Base-by-base conservation (phyloP, 148 eudicot genomes). In the Fagopyrum esculentum region DNA sequence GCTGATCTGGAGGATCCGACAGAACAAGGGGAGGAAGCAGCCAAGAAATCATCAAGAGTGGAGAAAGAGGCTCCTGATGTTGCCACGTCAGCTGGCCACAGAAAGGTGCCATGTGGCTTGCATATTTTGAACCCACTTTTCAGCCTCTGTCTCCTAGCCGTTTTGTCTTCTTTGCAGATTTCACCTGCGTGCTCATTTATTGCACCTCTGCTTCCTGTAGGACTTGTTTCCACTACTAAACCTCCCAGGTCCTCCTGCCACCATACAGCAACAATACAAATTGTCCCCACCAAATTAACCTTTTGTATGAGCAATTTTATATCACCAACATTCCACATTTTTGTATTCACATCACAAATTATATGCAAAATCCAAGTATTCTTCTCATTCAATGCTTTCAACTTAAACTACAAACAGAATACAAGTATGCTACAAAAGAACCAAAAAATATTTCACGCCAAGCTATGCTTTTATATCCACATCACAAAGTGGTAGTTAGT, bases 111-210 rank as follows among this genome's bases (percentile, higher is more conserved):
- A 77, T 83, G 87, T 45, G 98, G 98, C 56, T 85, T 94, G 89
- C 97, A 94, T 73, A 90, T 83, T 75, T 90, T 87, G 93, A 94
- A 94, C 5, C 90, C 93, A 81, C 98, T 94, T 84, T 87, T 89
- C 45, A 84, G 91, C 79, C 85, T 86, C 73, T 85, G 84, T 77
- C 83, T 82, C 83, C 80, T 87, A 19, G 84, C 87, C 78, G 85
- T 92, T 77, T 82, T 46, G 15, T 46, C 75, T 11, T 8, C 78
- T 54, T 71, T 71, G 5, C 43, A 54, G n/a, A 61, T 49, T 76
- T 71, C 74, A 40, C 45, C 69, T 22, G 49, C 73, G 35, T 44
- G 76, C 29, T 75, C 68, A 74, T 82, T 85, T 72, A 79, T 56
- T 76, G 55, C 12, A 17, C 19, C 47, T 43, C 46, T 66, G 40